Conservation (phyloP, 352 stramenopile species). For the Lagenidium giganteum region DNA sequence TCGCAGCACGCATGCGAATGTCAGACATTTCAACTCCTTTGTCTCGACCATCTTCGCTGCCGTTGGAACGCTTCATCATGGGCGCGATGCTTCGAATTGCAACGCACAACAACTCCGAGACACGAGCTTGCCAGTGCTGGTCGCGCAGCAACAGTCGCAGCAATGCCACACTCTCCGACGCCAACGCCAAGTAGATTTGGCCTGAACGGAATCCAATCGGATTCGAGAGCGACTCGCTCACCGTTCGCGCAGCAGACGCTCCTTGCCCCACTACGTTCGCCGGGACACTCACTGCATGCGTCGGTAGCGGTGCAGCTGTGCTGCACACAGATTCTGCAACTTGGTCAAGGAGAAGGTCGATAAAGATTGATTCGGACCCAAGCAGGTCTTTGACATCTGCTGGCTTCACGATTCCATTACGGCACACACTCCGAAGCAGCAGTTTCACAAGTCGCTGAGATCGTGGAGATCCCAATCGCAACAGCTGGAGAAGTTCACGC, state of each 20-base stretch:
- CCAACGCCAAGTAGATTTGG: constrained; percentile 71
- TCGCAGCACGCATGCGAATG: constrained; percentile 61
- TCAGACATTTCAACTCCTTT: constrained; percentile 28
- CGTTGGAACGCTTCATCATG: constrained; percentile 40
- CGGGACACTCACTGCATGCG: constrained; percentile 41
- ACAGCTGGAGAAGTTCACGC: constrained; percentile 68
- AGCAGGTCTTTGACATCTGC: constrained; percentile 63
- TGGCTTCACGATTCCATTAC: constrained; percentile 61
- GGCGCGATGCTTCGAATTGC: constrained; percentile 75
- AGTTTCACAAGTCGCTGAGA: constrained; percentile 82
- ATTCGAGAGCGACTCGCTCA: constrained; percentile 75
- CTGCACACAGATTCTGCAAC: constrained; percentile 83
- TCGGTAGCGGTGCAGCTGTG: constrained; percentile 56
- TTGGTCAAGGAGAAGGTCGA: constrained; percentile 84
- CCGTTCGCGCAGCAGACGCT: constrained; percentile 17
- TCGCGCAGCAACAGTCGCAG: constrained; percentile 69
- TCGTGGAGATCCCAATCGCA: constrained; percentile 69
- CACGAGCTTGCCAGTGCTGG: constrained; percentile 47
- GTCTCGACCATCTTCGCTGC: constrained; percentile 7
- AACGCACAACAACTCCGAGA: constrained; percentile 59
- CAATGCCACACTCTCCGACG: constrained; percentile 79
- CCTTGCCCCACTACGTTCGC: constrained; percentile 13
- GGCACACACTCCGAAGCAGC: constrained; percentile 65
- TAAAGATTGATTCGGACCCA: constrained; percentile 72
- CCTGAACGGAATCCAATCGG: constrained; percentile 76